Conservation (phyloP, 2,329 filamentous ascomycete species). For the Fusarium sp. region DNA sequence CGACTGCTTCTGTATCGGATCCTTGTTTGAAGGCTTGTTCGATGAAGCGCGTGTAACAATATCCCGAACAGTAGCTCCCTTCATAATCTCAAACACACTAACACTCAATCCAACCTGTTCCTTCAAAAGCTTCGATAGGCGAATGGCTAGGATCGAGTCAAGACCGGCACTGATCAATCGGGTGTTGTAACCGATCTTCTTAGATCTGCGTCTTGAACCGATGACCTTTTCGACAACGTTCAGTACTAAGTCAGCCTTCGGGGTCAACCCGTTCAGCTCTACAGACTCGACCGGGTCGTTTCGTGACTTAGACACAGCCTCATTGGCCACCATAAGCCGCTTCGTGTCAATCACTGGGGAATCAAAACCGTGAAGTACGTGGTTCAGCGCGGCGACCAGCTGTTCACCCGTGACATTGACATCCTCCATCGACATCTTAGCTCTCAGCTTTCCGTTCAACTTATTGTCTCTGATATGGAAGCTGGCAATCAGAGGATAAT, state of each 20-base stretch:
- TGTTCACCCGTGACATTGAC: neutral
- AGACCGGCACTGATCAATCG: slow-evolving; percentile 18
- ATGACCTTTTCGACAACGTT: slow-evolving; percentile 6
- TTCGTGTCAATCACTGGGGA: neutral
- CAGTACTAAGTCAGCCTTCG: neutral
- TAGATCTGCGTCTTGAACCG: neutral
- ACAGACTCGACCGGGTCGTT: accelerated
- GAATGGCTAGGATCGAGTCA: slow-evolving; percentile 28
- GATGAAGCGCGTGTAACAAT: neutral
- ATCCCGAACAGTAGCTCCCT: slow-evolving; percentile 2
- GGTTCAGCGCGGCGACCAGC: neutral
- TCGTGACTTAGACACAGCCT: neutral
- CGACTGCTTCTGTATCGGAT: accelerated
- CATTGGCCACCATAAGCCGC: neutral
- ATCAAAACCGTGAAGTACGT: neutral
- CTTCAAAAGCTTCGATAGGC: slow-evolving; percentile 23
- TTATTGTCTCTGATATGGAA: slow-evolving; percentile 17
- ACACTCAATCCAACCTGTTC: slow-evolving; percentile 1
- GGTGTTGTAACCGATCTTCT: slow-evolving; percentile 4
- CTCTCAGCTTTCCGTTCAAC: slow-evolving; percentile 13
- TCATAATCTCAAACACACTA: slow-evolving; percentile 28
- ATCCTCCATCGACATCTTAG: neutral
- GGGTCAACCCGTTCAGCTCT: neutral
- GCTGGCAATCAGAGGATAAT: slow-evolving; percentile 24
- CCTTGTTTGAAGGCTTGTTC: neutral